Evolutionary conservation across 441 rosid genomes (phyloP), one percentile per base, ranked within the genome.

Genomic region (Aleurites moluccanus): DNA sequence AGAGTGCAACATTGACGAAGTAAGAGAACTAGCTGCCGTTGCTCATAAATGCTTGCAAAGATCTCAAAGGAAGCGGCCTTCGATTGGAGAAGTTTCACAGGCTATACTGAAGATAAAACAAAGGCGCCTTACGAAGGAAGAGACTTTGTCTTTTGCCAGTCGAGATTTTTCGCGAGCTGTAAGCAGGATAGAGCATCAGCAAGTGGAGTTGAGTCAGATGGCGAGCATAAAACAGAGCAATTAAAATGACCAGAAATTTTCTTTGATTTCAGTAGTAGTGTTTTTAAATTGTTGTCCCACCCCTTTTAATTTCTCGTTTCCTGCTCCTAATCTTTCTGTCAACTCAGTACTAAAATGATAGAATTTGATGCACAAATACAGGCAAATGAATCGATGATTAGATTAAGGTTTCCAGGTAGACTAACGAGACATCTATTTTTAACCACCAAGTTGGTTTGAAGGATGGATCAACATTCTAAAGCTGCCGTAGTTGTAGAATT

Each of bases 31-130:
- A 42, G 97, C 98, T 7, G 81, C 78, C 63, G 78, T 93, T 73
- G 97, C 81, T 56, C 94, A 86, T 56, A 91, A 81, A 78, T 96
- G 99, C 86, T 86, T 96, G 86, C 90, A 83, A 47, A 91, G 86
- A 78, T 78, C 82, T 45, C 98, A 87, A 6, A 90, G 92, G 68
- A 93, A 91, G 75, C 86, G 98, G 69, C 99, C 97, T 49, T 84
- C 90, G 1, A 93, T 92, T 1, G 89, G 87, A 45, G 98, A 91
- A 81, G 93, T 91, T 18, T 91, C 92, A 0, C 94, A 87, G 82
- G 96, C 89, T 33, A 85, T 96, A 81, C 68, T 88, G 56, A 96
- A 84, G 87, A 87, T 96, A 78, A 90, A 88, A 72, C 94, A 87
- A 75, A 80, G 87, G 53, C 81, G 63, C 64, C 80, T 80, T 7